Base-by-base conservation (phyloP, 257 asterid genomes). In the Solanum pinnatisectum region DNA sequence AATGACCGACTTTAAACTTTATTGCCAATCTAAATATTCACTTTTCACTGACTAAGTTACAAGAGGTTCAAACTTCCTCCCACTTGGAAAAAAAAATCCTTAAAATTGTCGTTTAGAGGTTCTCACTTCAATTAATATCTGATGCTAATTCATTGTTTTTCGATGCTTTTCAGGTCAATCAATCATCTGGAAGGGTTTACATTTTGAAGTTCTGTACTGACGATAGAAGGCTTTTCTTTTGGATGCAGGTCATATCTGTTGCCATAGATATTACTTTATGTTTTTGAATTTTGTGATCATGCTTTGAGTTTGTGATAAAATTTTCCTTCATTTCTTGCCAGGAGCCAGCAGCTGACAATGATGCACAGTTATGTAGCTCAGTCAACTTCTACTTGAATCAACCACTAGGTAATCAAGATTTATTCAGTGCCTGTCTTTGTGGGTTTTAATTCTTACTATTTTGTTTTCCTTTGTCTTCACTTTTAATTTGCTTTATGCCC, bases 161-260 rank as follows among this genome's bases (percentile, higher is more conserved):
- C 74, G 68, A 88, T 20, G 49, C 76, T 90, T 52, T 88, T 78
- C 93, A 97, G 99, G 95, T 97, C 88, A 93, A 92, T 90, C 99
- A 96, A 88, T 89, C 99, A 78, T 92, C 99, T 37, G 99, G 94
- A 90, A 94, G 99, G 94, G 99, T 96, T 68, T 97, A 94, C 89
- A 91, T 97, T 88, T 93, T 96, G 89, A 95, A 94, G 95, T 97
- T 97, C 86, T 97, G 82, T 83, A 91, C 97, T 2, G 99, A 97
- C 88, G 97, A 95, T 87, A 92, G 99, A 91, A 97, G 94, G 96
- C 93, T 94, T 76, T 97, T 97, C 96, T 96, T 92, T 84, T 97
- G 99, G 99, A 92, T 97, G 98, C 99, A 97, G 99, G 99, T 95
- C 76, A 77, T 46, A 16, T 87, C 87, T 85, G 68, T 49, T 83